Percentiles rank a stretch among this genome's conserved stretches.
These are phyloP conservation scores for Talaromyces marneffei DNA, from an alignment of 2,329 filamentous ascomycete species.

Conservation along the genomic window DNA sequence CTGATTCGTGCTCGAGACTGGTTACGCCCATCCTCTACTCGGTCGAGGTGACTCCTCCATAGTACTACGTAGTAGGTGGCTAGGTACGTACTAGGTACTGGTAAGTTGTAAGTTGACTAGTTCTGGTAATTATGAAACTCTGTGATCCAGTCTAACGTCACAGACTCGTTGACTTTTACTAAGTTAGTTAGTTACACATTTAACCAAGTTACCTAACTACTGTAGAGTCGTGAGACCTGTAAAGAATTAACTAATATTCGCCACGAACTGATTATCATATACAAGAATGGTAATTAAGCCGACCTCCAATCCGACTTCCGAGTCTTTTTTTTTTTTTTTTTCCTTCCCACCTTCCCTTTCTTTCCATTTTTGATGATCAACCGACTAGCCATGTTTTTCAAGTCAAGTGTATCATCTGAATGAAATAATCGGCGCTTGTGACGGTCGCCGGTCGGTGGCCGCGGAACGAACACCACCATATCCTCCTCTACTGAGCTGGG, in stretches of 20 bases:
- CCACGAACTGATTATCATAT: neutral
- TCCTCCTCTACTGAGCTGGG: too few species aligned
- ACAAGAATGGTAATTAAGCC: neutral
- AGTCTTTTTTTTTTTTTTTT: too few species aligned
- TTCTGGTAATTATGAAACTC: neutral
- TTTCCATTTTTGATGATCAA: neutral
- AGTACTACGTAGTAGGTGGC: too few species aligned
- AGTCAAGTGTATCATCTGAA: neutral
- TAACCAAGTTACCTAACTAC: too few species aligned
- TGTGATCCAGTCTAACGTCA: neutral
- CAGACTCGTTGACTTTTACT: neutral
- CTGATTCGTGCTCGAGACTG: neutral
- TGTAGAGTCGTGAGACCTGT: too few species aligned
- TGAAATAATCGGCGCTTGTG: neutral
- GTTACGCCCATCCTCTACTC: neutral
- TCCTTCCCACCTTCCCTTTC: too few species aligned
- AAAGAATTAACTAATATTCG: too few species aligned
- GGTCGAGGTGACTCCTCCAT: too few species aligned
- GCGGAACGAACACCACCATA: too few species aligned
- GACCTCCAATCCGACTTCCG: neutral
- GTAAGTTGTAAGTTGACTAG: neutral
- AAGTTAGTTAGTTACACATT: too few species aligned
- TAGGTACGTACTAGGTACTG: neutral
- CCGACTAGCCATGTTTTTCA: neutral
- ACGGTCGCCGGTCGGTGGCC: neutral